phyloP scores from a whole-genome alignment of 2,329 filamentous ascomycete species.

The Apiospora hydei region DNA sequence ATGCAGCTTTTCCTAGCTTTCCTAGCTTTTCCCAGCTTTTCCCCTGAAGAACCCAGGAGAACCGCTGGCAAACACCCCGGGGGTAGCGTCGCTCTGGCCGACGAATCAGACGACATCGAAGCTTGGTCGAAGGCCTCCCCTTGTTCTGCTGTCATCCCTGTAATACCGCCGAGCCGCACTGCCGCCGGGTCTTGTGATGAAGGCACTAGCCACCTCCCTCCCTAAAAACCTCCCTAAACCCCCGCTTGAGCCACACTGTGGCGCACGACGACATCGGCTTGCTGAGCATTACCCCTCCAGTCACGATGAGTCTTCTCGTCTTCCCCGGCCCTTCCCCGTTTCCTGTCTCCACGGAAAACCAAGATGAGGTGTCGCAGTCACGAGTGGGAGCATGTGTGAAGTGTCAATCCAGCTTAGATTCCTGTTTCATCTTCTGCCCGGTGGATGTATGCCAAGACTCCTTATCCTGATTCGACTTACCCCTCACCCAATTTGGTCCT shows the following conservation, averaged over 20 bases:
- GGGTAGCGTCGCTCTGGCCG: neutral
- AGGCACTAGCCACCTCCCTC: neutral
- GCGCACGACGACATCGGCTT: neutral
- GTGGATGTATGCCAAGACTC: neutral
- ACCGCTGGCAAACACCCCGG: slow-evolving; percentile 4
- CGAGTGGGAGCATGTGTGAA: neutral
- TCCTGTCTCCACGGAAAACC: neutral
- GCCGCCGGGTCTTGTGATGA: neutral
- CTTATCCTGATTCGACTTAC: neutral
- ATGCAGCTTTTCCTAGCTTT: too few relatives aligned
- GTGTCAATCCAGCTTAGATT: neutral
- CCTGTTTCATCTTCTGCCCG: neutral
- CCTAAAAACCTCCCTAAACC: neutral
- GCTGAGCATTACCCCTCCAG: neutral
- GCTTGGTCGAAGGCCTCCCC: neutral
- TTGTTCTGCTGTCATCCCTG: neutral
- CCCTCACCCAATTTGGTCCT: neutral
- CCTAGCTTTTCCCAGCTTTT: too few relatives aligned
- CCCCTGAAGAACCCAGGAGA: neutral
- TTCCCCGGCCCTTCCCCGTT: neutral
- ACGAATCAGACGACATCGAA: neutral
- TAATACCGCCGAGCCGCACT: slow-evolving; percentile 5
- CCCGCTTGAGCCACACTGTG: neutral
- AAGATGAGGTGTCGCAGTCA: slow-evolving; percentile 6
- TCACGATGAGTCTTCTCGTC: neutral